phyloP scores from a whole-genome alignment of 768 basidiomycete species.

The Saitozyma sp. region DNA sequence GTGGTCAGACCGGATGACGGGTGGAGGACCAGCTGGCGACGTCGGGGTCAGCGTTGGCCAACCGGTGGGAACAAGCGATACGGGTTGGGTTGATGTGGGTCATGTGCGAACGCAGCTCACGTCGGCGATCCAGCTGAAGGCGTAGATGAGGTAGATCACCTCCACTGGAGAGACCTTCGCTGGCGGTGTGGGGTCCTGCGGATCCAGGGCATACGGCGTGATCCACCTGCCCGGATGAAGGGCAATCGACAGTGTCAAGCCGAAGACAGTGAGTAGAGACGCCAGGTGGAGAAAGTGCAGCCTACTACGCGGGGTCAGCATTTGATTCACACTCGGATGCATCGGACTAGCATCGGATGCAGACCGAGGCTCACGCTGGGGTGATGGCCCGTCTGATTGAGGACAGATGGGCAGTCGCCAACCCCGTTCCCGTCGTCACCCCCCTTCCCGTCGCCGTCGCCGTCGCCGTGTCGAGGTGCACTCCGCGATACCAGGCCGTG shows the following conservation, averaged over 20 bases:
- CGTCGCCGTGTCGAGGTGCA: not conserved
- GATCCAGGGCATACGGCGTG: conserved; percentile 7
- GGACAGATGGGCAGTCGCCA: not conserved
- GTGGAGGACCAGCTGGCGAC: not conserved
- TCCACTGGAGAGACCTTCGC: conserved; percentile 4
- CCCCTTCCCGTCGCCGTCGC: not conserved
- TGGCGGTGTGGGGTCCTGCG: not conserved
- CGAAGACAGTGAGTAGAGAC: conserved; percentile 21
- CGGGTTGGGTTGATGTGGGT: too few species aligned
- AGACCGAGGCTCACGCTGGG: not conserved
- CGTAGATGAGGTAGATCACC: conserved; percentile 16
- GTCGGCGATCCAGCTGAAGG: conserved; percentile 1
- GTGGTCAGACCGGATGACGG: not conserved
- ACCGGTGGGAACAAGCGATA: not conserved
- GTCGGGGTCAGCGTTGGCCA: not conserved
- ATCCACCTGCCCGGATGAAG: conserved; percentile 17
- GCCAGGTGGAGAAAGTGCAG: conserved; percentile 20
- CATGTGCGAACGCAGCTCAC: conserved; percentile 5
- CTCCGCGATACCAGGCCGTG: conserved; percentile 4
- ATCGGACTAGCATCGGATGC: not conserved
- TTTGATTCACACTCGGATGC: not conserved
- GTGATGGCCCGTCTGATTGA: not conserved
- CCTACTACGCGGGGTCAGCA: conserved; percentile 13
- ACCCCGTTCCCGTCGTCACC: too few species aligned
- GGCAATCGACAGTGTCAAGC: conserved; percentile 17